Conservation (phyloP, 2,329 filamentous ascomycete genomes). For the Cladosporium sp. region DNA sequence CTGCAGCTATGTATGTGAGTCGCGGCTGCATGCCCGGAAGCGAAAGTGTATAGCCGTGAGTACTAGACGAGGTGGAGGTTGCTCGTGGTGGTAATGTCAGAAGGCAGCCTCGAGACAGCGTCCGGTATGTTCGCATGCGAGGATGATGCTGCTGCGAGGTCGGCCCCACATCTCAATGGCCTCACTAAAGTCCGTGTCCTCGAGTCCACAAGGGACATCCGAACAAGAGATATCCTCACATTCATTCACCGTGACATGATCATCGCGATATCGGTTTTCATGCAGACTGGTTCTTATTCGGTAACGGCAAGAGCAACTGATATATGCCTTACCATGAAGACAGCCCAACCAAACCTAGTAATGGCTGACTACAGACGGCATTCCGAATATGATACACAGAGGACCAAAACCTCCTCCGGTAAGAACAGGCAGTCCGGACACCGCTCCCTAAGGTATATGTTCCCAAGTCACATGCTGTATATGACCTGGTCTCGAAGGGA, state of each 20-base stretch:
- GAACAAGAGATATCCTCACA: background rate
- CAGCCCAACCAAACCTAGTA: background rate
- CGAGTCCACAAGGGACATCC: background rate
- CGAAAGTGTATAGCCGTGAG: slow-evolving; percentile 20
- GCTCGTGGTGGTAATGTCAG: background rate
- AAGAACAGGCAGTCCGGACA: background rate
- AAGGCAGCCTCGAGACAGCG: background rate
- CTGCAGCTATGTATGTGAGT: slow-evolving; percentile 26
- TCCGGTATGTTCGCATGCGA: background rate
- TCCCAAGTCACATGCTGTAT: background rate
- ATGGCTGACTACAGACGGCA: background rate
- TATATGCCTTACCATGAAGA: background rate
- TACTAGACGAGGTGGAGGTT: background rate
- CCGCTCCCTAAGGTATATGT: background rate
- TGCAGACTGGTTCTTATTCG: accelerated
- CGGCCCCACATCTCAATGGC: background rate
- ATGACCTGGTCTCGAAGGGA: background rate
- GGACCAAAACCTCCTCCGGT: background rate
- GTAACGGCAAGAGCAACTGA: background rate
- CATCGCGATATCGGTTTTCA: background rate
- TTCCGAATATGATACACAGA: background rate
- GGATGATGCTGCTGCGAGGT: background rate
- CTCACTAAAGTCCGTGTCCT: background rate
- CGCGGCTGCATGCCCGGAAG: slow-evolving; percentile 17
- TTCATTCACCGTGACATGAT: background rate